phyloP scores from a whole-genome alignment of 2,329 filamentous ascomycete genomes.

The Diplodia seriata region DNA sequence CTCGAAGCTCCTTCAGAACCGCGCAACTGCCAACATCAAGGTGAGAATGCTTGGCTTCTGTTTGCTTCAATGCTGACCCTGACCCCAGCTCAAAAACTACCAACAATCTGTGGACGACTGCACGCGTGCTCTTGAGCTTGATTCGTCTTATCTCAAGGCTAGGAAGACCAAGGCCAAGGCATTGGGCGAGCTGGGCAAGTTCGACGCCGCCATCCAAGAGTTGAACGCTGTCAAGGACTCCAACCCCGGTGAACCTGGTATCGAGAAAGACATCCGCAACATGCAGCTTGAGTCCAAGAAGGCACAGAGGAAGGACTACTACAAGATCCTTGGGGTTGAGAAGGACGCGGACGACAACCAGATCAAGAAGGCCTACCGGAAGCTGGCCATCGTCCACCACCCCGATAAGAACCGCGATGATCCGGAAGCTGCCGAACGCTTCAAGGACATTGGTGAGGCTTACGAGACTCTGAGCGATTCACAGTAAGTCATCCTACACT shows the following conservation, averaged over 20 bases:
- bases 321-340: constrained; percentile 89
- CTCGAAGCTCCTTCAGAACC: constrained; percentile 92
- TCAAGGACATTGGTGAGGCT: constrained; percentile 97
- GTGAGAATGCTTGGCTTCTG: constrained; percentile 36
- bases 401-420: constrained; percentile 97
- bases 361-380: constrained; percentile 97
- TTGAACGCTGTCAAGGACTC: constrained; percentile 85
- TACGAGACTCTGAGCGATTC: constrained; percentile 95
- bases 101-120: constrained; percentile 84
- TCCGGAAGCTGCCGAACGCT: constrained; percentile 81
- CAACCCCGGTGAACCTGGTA: constrained; percentile 79
- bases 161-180: constrained; percentile 94
- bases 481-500: constrained; percentile 67
- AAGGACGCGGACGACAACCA: constrained; percentile 84
- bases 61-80: constrained; percentile 23
- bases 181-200: constrained; percentile 80
- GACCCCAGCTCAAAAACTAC: constrained; percentile 77
- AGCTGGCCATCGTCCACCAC: constrained; percentile 91
- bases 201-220: constrained; percentile 90
- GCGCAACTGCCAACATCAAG: constrained; percentile 81
- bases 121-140: constrained; percentile 80
- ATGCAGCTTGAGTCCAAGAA: constrained; percentile 98
- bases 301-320: constrained; percentile 96
- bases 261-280: constrained; percentile 83
- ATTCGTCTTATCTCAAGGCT: constrained; percentile 86